A percentile compares a stretch with the other conserved stretches of the same genome.
Evolutionary conservation across 352 stramenopile species (phyloP).

Genomic region (Globisporangium acanthophoron): DNA sequence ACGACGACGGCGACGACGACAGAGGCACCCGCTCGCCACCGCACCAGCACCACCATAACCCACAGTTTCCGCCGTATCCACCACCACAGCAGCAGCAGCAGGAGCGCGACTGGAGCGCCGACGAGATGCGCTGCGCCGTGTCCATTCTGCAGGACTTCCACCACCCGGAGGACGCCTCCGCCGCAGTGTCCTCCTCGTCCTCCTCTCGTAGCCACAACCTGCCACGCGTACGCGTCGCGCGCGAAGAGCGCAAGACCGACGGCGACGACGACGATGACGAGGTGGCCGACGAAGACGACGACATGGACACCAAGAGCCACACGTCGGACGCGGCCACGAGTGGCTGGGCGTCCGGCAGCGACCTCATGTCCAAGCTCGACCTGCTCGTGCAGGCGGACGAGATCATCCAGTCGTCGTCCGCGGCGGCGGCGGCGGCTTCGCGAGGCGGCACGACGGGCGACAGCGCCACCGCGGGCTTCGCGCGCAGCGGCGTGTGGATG

Average conservation of each 20-base stretch:
- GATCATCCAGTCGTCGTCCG: constrained; percentile 37
- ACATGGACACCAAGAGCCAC: not conserved
- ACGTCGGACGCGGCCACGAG: constrained; percentile 6
- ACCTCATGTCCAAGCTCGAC: constrained; percentile 48
- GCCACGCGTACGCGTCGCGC: constrained; percentile 6
- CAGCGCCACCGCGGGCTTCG: constrained; percentile 15
- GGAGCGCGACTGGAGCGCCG: constrained; percentile 30
- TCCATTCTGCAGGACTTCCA: constrained; percentile 65
- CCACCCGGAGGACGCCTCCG: constrained; percentile 12
- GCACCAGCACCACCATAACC: constrained; percentile 1
- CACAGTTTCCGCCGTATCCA: not conserved
- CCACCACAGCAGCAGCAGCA: not conserved
- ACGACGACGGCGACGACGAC: constrained; percentile 13
- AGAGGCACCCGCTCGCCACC: not conserved
- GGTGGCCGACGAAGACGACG: not conserved
- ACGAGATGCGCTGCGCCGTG: constrained; percentile 58
- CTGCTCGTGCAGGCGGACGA: constrained; percentile 65
- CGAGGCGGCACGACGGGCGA: not conserved
- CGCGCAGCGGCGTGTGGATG: constrained; percentile 62
- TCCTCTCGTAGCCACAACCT: not conserved
- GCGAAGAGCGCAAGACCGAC: constrained; percentile 12
- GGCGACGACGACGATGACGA: constrained; percentile 3
- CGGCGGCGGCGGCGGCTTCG: too few relatives aligned
- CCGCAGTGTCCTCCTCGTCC: not conserved
- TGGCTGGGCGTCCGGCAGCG: constrained; percentile 12